Conservation (phyloP, 352 stramenopile species). For the Phytophthora pseudosyringae region DNA sequence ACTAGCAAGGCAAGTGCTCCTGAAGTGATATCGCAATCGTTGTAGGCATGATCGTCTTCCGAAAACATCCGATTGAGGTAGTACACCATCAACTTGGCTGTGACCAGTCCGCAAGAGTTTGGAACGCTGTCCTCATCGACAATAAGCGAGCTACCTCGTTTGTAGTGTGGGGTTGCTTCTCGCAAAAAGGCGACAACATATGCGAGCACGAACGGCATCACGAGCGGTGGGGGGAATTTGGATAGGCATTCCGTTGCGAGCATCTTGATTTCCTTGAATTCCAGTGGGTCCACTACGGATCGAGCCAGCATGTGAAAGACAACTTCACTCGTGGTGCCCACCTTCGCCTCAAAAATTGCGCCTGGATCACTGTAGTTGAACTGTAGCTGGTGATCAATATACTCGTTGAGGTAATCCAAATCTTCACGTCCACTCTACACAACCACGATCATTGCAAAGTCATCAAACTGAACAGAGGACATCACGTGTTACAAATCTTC, state of each 20-base stretch:
- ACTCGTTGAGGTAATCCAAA: conserved; percentile 40
- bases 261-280: conserved; percentile 87
- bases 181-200: conserved; percentile 54
- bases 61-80: conserved; percentile 76
- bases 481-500: not conserved
- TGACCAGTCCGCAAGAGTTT: conserved; percentile 49
- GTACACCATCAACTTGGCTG: conserved; percentile 77
- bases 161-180: conserved; percentile 23
- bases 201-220: conserved; percentile 51
- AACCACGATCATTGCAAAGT: conserved; percentile 14
- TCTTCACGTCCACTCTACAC: conserved; percentile 41
- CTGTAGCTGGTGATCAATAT: conserved; percentile 24
- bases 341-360: not conserved
- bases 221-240: conserved; percentile 40
- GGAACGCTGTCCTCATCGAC: conserved; percentile 34
- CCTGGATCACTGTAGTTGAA: not conserved
- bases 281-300: conserved; percentile 60
- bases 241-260: conserved; percentile 59
- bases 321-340: conserved; percentile 10
- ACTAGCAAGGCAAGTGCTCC: conserved; percentile 45
- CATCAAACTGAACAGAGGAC: conserved; percentile 2
- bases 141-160: conserved; percentile 13
- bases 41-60: conserved; percentile 37
- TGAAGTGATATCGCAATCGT: conserved; percentile 30
- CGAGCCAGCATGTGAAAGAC: conserved; percentile 51